Percentiles rank a stretch among this genome's conserved stretches.
Conservation (phyloP, 768 basidiomycete genomes). For the Hirschioporus abietinus region DNA sequence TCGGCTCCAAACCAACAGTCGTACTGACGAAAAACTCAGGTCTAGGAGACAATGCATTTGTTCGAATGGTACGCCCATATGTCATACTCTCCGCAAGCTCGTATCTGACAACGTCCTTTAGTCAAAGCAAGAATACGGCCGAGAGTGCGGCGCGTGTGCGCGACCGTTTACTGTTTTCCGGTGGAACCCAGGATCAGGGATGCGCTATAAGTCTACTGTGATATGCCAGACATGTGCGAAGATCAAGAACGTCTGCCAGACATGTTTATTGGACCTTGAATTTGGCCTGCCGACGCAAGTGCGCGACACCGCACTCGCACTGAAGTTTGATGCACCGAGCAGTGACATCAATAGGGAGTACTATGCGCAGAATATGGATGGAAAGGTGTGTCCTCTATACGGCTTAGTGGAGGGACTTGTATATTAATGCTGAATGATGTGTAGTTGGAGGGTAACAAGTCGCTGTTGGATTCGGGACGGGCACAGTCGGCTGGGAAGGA, state of each 20-base stretch:
- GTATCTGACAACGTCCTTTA: slow-evolving; percentile 24
- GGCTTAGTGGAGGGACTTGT: neutral
- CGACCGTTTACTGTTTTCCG: slow-evolving; percentile 96
- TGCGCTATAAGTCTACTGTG: slow-evolving; percentile 94
- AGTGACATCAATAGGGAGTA: slow-evolving; percentile 98
- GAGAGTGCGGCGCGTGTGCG: slow-evolving; percentile 96
- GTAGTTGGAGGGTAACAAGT: slow-evolving; percentile 69
- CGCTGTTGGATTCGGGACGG: slow-evolving; percentile 51
- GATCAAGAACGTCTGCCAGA: slow-evolving; percentile 95
- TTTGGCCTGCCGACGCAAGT: slow-evolving; percentile 97
- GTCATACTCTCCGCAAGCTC: slow-evolving; percentile 3
- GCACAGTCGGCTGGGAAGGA: slow-evolving; percentile 85
- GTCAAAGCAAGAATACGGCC: slow-evolving; percentile 96
- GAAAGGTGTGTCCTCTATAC: slow-evolving; percentile 47
- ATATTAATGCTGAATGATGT: slow-evolving; percentile 5
- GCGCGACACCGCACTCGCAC: slow-evolving; percentile 86
- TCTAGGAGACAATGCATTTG: slow-evolving; percentile 86
- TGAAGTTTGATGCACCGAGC: slow-evolving; percentile 84
- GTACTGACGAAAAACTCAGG: slow-evolving; percentile 35
- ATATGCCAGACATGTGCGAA: slow-evolving; percentile 97
- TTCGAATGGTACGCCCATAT: slow-evolving; percentile 74
- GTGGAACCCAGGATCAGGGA: slow-evolving; percentile 95
- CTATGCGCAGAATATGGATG: slow-evolving; percentile 88
- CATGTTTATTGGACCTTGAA: slow-evolving; percentile 93
- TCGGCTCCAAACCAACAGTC: slow-evolving; percentile 8